A percentile compares a stretch with the other conserved stretches of the same genome.
Evolutionary conservation across 306 rosid genomes (phyloP).

Genomic region (Trifolium repens): DNA sequence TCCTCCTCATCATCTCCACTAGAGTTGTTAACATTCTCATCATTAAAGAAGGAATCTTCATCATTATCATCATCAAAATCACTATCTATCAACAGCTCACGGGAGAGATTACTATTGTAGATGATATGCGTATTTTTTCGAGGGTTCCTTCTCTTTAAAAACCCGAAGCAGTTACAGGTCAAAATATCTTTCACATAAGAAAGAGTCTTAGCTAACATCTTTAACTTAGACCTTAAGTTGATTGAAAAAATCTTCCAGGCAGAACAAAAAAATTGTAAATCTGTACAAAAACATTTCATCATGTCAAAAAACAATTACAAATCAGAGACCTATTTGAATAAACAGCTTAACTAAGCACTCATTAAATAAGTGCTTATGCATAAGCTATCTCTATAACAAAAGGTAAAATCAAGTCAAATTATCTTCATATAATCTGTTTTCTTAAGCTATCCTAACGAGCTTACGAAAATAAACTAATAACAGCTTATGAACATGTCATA

Average conservation of each 20-base stretch:
- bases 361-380: not conserved
- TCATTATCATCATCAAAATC: constrained; percentile 60
- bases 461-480: not conserved
- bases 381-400: not conserved
- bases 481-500: not conserved
- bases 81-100: constrained; percentile 63
- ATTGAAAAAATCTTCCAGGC: constrained; percentile 47
- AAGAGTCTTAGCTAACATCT: constrained; percentile 63
- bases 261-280: constrained; percentile 41
- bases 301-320: constrained; percentile 32
- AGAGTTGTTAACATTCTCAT: constrained; percentile 49
- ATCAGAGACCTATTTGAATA: not conserved
- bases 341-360: not conserved
- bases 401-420: not conserved
- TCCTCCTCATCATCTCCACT: constrained; percentile 66
- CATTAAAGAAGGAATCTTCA: constrained; percentile 61
- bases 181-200: constrained; percentile 64
- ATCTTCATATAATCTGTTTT: not conserved
- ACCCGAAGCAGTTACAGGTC: constrained; percentile 91
- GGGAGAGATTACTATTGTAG: constrained; percentile 55
- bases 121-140: constrained; percentile 43
- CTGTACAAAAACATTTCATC: constrained; percentile 44
- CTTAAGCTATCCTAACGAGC: not conserved
- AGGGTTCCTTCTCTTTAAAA: constrained; percentile 54
- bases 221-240: constrained; percentile 47